Conservation (phyloP, 768 basidiomycete species). For the Mycena belliarum region DNA sequence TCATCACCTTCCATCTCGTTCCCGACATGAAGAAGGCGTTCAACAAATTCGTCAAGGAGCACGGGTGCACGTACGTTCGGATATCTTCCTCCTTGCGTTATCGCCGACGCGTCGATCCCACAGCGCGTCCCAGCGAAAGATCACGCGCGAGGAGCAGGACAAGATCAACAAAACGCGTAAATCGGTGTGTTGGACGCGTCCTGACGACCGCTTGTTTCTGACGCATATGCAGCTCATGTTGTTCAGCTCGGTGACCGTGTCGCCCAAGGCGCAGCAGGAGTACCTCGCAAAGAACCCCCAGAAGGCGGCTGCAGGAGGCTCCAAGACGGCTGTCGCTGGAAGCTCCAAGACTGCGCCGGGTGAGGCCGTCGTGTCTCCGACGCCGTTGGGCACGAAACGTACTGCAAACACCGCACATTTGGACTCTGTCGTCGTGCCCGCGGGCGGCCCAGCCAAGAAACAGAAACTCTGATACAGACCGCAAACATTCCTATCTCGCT, state of each 20-base stretch:
- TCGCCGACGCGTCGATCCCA: background rate
- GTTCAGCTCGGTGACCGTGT: slow-evolving; percentile 19
- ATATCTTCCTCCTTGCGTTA: background rate
- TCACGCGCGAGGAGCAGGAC: slow-evolving; percentile 31
- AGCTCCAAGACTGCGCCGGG: background rate
- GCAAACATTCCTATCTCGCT: too few relatives aligned
- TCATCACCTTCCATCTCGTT: slow-evolving; percentile 34
- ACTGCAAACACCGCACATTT: slow-evolving; percentile 11
- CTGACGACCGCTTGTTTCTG: background rate
- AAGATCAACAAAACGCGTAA: slow-evolving; percentile 31
- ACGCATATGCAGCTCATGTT: slow-evolving; percentile 19
- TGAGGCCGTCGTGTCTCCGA: background rate
- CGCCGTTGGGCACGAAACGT: slow-evolving; percentile 10
- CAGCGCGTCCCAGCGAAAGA: slow-evolving; percentile 27
- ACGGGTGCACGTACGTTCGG: slow-evolving; percentile 31
- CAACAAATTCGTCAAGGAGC: slow-evolving; percentile 29
- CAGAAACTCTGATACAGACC: slow-evolving; percentile 5
- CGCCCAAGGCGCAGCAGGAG: slow-evolving; percentile 13
- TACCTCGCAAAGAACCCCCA: slow-evolving; percentile 19
- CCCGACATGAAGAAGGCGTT: slow-evolving; percentile 32
- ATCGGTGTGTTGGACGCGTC: slow-evolving; percentile 22
- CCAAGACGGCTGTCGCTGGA: background rate
- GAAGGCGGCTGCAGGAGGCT: background rate
- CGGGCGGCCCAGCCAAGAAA: slow-evolving; percentile 4
- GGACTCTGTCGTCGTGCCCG: background rate